Base-by-base conservation (phyloP, 352 stramenopile genomes). In the Peronospora farinosa region DNA sequence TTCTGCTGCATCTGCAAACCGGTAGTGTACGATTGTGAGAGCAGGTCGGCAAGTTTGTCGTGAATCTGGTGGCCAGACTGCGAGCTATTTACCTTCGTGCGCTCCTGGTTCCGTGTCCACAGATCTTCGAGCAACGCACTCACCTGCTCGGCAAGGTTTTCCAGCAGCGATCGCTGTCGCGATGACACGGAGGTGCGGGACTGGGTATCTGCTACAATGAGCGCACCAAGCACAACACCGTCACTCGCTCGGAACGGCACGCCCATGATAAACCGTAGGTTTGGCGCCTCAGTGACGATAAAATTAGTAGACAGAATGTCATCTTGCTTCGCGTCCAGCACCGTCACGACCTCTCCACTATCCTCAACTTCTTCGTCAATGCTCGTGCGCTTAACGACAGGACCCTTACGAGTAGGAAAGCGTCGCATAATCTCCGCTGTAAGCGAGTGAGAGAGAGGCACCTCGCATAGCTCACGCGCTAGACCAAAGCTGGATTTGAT, bases 391-490 rank as follows among this genome's bases (percentile, higher is more conserved):
- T 69, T 40, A 15, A 60, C 40, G 7, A 40, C 37, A 38, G 23
- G 17, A 23, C 36, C 7, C 27, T 63, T 60, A 12, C 43, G 50
- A 15, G 44, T 33, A 23, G 55, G 58, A 30, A 70, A 68, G 32
- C 71, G 76, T 27, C 67, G 62, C 69, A 87, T 76, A 40, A 85
- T 67, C 38, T 79, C 53, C 15, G 67, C 73, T 12, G 73, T 69
- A 9, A 85, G 59, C 17, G 76, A 87, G 45, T 85, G 63, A n/a
- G 67, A 57, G 37, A 73, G 73, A 0, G 73, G 65, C 3, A 87
- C 48, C 5, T 82, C 68, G 30, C 38, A 69, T 13, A 70, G 10
- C 2, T 65, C 60, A n/a, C 43, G 37, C 9, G 41, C 38, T 6
- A 78, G 37, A 4, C 76, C 76, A 30, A 75, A 82, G 15, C 67